Conservation (phyloP, 257 asterid species). For the Ilex asprella region DNA sequence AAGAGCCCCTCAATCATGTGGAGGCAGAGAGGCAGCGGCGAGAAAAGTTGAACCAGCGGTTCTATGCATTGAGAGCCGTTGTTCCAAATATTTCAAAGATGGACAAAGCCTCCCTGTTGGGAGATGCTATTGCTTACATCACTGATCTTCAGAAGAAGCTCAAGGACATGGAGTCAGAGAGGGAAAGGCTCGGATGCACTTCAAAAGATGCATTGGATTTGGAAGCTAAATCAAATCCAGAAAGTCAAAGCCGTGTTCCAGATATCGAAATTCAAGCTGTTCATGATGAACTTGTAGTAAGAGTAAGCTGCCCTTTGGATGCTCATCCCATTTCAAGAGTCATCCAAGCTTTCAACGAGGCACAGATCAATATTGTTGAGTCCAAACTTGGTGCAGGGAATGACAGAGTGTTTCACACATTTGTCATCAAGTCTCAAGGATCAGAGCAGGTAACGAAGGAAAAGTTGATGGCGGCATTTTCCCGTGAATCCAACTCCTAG, state of each 20-base stretch:
- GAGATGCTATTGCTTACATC: slow-evolving; percentile 89
- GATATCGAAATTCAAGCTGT: slow-evolving; percentile 34
- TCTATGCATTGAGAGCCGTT: slow-evolving; percentile 76
- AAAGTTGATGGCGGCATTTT: slow-evolving; percentile 52
- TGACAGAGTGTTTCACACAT: slow-evolving; percentile 64
- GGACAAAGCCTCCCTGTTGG: slow-evolving; percentile 92
- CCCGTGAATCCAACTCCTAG: slow-evolving; percentile 30
- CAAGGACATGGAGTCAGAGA: slow-evolving; percentile 62
- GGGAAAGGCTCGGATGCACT: slow-evolving; percentile 32
- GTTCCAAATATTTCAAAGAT: slow-evolving; percentile 89
- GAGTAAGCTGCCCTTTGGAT: slow-evolving; percentile 51
- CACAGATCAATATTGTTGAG: slow-evolving; percentile 47
- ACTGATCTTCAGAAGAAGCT: slow-evolving; percentile 80
- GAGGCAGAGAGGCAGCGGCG: slow-evolving; percentile 88
- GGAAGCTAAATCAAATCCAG: slow-evolving; percentile 31
- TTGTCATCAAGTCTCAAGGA: slow-evolving; percentile 65
- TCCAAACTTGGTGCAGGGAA: slow-evolving; percentile 49
- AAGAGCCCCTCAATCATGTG: slow-evolving; percentile 83
- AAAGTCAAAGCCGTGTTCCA: slow-evolving; percentile 18
- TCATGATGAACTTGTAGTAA: slow-evolving; percentile 44
- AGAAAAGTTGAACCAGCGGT: slow-evolving; percentile 82
- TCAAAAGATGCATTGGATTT: slow-evolving; percentile 32
- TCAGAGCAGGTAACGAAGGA: slow-evolving; percentile 60
- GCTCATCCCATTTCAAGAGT: slow-evolving; percentile 63
- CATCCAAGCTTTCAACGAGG: slow-evolving; percentile 55